Evolutionary conservation across 139 green algal genomes (phyloP), one percentile per base, ranked within the genome.

Genomic region (Astrephomene gubernaculifera): DNA sequence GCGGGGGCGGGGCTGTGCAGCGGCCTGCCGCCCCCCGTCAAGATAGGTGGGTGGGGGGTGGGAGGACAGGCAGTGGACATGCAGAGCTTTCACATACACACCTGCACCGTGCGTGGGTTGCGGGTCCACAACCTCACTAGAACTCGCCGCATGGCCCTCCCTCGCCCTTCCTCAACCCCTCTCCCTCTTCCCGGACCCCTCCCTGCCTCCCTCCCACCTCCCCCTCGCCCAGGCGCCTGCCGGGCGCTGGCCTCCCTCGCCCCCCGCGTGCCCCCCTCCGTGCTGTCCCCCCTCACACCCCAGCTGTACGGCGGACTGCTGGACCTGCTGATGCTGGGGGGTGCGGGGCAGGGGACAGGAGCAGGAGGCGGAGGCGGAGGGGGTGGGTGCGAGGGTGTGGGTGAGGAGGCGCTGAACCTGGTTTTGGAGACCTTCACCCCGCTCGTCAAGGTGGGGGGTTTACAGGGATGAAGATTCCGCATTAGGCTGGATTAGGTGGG

Each of bases 331-430:
- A n/a, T n/a, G n/a, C n/a, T n/a, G n/a, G n/a, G n/a, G n/a, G n/a
- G n/a, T n/a, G n/a, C n/a, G n/a, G n/a, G n/a, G n/a, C n/a, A n/a
- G n/a, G n/a, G n/a, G n/a, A n/a, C n/a, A n/a, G n/a, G n/a, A n/a
- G n/a, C n/a, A n/a, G n/a, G n/a, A n/a, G n/a, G n/a, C n/a, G n/a
- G n/a, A n/a, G n/a, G n/a, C n/a, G n/a, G n/a, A n/a, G n/a, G n/a
- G n/a, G n/a, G n/a, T n/a, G n/a, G n/a, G n/a, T n/a, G n/a, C n/a
- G 24, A 61, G 4, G 36, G 57, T 21, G 81, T 63, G 39, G 76
- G 31, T 0, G 93, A 96, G 72, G 94, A 96, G 33, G 82, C 82
- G 1, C 86, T 96, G 71, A 93, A 98, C 71, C 69, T 98, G 57
- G 93, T 95, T 67, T 86, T 98, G 81, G 95, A 97, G 85, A 92